Evolutionary conservation across 805 yeast species (phyloP), one percentile per base, ranked within the genome.

Genomic region (Priceomyces haplophilus): DNA sequence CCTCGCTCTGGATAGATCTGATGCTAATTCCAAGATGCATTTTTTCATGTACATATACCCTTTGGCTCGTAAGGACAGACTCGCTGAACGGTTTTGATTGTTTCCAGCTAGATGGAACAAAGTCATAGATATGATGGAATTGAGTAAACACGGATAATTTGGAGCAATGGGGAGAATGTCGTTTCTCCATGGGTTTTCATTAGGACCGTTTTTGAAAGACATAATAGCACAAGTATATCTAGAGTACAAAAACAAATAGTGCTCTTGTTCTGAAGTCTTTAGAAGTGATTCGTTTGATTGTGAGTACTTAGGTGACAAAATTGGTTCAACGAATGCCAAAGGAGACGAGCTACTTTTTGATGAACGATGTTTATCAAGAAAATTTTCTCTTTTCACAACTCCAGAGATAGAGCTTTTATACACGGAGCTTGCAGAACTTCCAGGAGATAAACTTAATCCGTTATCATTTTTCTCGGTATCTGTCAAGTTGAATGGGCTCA

Each of bases 131-230:
- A 84, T 80, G 37, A 83, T 64, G 1, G 86, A 79, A 53, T 82
- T 78, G 61, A 75, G 76, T 44, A 83, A 60, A 10, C 81, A 83
- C 1, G 82, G 68, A 50, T 80, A 72, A 23, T 72, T 61, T n/a
- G 64, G 51, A 0, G 85, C 80, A 36, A 80, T 55, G 1, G 88
- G 87, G 53, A 82, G 57, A 37, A 82, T 61, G 32, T 75, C 52
- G 7, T 73, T 69, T 39, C 83, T 60, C 88, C 88, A 83, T 5
- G 88, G 88, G 51, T 83, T 82, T 47, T 81, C 86, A 2, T 74
- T 60, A 0, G 79, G 79, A 0, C 85, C 86, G 48, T 80, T 77
- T 49, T 78, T 80, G 43, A 82, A 79, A 4, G 85, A 78, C 77
- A 83, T 71, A 40, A 82, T 67, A 19, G 64, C 56, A 37, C 71